These are phyloP conservation scores for Agarophyton chilense DNA, from an alignment of 23 red algal genomes.

Conservation along the genomic window DNA sequence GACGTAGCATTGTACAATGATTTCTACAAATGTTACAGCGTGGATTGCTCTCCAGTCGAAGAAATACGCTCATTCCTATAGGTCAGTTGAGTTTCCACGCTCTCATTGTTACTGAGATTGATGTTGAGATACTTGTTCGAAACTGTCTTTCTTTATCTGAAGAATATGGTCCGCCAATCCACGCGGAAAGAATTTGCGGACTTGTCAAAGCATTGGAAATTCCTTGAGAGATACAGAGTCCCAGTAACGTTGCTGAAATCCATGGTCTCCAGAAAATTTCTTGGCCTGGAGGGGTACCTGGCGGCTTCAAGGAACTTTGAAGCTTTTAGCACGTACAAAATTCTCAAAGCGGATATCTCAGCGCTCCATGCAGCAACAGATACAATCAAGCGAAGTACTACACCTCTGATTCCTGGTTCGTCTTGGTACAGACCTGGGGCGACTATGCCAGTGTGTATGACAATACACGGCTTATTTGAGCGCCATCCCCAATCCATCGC, in stretches of 20 bases:
- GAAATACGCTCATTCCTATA: too few relatives aligned
- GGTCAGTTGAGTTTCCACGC: too few relatives aligned
- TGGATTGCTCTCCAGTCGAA: background rate
- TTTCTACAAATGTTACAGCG: background rate
- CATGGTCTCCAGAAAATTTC: background rate
- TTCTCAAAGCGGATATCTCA: slow-evolving; percentile 24
- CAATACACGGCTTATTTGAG: slow-evolving; percentile 33
- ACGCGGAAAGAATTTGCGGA: background rate
- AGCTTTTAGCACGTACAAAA: slow-evolving; percentile 9
- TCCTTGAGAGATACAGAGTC: slow-evolving; percentile 38
- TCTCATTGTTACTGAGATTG: too few relatives aligned
- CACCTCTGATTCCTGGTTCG: slow-evolving; percentile 29
- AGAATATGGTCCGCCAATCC: background rate
- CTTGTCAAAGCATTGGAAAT: background rate
- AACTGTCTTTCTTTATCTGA: background rate
- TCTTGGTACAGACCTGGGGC: slow-evolving; percentile 33
- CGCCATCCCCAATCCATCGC: slow-evolving; percentile 1
- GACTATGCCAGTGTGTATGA: slow-evolving; percentile 70
- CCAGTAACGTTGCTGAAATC: background rate
- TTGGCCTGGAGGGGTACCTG: background rate
- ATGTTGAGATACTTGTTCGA: background rate
- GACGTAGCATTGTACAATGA: background rate
- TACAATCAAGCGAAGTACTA: slow-evolving; percentile 31
- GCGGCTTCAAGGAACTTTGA: background rate
- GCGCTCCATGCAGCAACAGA: slow-evolving; percentile 21